phyloP scores from a whole-genome alignment of 106 monocot species.

The Dendrobium huoshanense region DNA sequence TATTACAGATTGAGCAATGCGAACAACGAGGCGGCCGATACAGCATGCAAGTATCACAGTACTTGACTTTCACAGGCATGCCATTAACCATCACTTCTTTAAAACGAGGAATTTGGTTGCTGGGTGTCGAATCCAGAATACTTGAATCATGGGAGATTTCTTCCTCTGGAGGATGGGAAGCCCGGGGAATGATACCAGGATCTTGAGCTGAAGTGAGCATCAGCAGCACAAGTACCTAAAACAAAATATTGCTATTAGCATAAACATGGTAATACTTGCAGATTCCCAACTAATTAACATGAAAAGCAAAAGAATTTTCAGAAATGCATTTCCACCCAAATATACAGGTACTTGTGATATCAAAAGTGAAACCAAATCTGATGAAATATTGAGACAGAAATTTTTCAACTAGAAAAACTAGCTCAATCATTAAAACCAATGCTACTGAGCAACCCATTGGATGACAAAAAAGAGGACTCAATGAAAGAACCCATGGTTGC shows the following conservation, averaged over 20 bases:
- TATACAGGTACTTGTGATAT: background rate
- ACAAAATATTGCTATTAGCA: background rate
- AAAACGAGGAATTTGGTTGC: conserved; percentile 28
- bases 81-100: conserved; percentile 28
- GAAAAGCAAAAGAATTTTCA: background rate
- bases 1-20: conserved; percentile 37
- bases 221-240: conserved; percentile 59
- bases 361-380: background rate
- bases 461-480: background rate
- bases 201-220: conserved; percentile 77
- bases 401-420: background rate
- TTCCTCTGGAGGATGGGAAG: conserved; percentile 86
- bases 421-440: background rate
- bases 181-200: conserved; percentile 84
- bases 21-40: conserved; percentile 35
- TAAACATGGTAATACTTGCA: background rate
- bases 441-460: background rate
- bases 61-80: conserved; percentile 26
- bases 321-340: background rate
- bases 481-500: too few relatives aligned
- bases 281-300: background rate
- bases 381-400: background rate
- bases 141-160: conserved; percentile 51
- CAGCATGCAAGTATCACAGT: conserved; percentile 32
- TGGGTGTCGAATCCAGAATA: conserved; percentile 25